Percentiles rank a stretch among this genome's conserved stretches.
These are phyloP conservation scores for Kandelia obovata DNA, from an alignment of 345 rosid species.

Conservation along the genomic window DNA sequence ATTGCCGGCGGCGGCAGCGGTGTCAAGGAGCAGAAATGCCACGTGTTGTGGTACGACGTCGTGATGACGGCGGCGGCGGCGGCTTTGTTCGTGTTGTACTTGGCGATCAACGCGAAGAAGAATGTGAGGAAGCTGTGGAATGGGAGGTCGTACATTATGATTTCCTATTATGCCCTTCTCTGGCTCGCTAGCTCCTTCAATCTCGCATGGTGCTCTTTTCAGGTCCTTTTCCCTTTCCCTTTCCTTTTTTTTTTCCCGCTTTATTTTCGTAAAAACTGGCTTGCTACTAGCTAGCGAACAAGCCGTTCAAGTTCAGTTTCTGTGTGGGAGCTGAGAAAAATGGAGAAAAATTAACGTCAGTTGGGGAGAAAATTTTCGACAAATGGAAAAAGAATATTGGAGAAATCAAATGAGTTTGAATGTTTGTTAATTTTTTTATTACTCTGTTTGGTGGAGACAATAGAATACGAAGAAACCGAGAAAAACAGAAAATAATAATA, in stretches of 20 bases:
- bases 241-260: not conserved
- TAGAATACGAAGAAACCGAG: too few relatives aligned
- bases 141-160: constrained; percentile 45
- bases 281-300: not conserved
- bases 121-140: constrained; percentile 43
- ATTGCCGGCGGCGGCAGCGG: not conserved
- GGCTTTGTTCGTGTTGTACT: constrained; percentile 42
- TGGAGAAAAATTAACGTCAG: too few relatives aligned
- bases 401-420: too few relatives aligned
- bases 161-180: constrained; percentile 51
- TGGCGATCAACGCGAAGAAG: constrained; percentile 48
- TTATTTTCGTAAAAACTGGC: not conserved
- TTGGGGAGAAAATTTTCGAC: too few relatives aligned
- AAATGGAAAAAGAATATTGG: too few relatives aligned
- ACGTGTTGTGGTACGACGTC: constrained; percentile 32
- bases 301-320: not conserved
- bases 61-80: constrained; percentile 33
- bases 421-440: too few relatives aligned
- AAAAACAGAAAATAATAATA: too few relatives aligned
- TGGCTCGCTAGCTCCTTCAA: constrained; percentile 48
- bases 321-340: too few relatives aligned
- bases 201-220: constrained; percentile 58
- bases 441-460: too few relatives aligned
- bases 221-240: constrained; percentile 23
- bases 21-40: constrained; percentile 27